Evolutionary conservation across 495 filamentous ascomycete genomes (phyloP), one percentile per base, ranked within the genome.

Genomic region (Podospora pseudopauciseta): DNA sequence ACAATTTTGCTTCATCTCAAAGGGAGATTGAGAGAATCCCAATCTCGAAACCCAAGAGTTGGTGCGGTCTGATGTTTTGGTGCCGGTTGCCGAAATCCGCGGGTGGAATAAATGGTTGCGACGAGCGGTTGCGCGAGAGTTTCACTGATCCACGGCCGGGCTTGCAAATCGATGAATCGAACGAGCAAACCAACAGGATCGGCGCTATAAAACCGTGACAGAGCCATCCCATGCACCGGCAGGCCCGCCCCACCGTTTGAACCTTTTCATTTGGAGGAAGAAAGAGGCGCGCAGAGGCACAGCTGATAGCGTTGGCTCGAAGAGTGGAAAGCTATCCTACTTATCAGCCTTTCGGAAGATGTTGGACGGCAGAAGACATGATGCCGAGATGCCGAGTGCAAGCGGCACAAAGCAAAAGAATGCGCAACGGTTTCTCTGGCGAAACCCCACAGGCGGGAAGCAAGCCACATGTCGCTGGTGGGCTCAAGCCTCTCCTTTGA

Each of bases 121-220:
- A 23, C 20, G 20, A 23, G 20, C 20, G 20, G 20, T 20, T 7
- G 55, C 3, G 23, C 5, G 55, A 58, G 55, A 58, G 23, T 58
- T 58, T 58, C 55, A 58, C n/a, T 58, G 55, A 58, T 58, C 55
- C 55, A 20, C 55, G 11, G 55, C 23, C 55, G 23, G 55, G 55
- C n/a, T 26, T 58, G n/a, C 55, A 6, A 19, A 13, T 56, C 19
- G 54, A 56, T 56, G 0, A 56, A 18, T 58, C n/a, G n/a, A 58
- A 58, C 55, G n/a, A 58, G n/a, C 23, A 20, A 19, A 58, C 55
- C 55, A 58, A 58, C 55, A 19, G 55, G 23, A 58, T 20, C n/a
- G 23, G 23, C 55, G 39, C 55, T 58, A 58, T 58, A 58, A 26
- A 58, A 58, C 39, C 9, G 39, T 49, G 39, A 49, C 39, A 49